Base-by-base conservation (phyloP, 2,329 filamentous ascomycete species). In the Aaosphaeria pasadenensis region DNA sequence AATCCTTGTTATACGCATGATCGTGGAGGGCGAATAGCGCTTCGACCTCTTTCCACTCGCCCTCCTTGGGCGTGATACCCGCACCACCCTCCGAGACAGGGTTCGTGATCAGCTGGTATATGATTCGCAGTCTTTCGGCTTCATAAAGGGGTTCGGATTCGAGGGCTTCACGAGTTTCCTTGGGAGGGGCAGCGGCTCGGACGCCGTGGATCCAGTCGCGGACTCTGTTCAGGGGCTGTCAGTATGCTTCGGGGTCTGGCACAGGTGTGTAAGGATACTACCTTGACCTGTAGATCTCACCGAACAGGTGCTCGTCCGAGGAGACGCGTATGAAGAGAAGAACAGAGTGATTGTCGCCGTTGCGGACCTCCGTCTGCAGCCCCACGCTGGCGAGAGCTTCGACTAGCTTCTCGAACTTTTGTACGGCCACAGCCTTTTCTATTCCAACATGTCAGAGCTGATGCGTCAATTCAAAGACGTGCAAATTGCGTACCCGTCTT, bases 131-230 rank as follows among this genome's bases (percentile, higher is more conserved):
- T 42, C 91, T 82, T 74, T 99, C 94, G 24, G 92, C 89, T 64
- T 95, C 89, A 36, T 86, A 89, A 48, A 96, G 79, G 1, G 91
- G 88, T 57, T 95, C 87, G 11, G 82, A 75, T 49, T 85, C 76
- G 45, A 95, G 81, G 11, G 85, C 81, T 50, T 83, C 77, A 42
- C 80, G 74, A 13, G 89, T 83, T 56, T 95, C 85, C 63, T 84
- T 86, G 47, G 84, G 81, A 0, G 92, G 92, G 33, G 90, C 85
- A 17, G 83, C 81, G 43, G 88, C 81, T 53, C 90, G 86, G 46
- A 96, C 87, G 45, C 91, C 91, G 66, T 94, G 87, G 32, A 97
- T 83, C 90, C 91, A 99, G 72, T 97, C 94, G 66, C 91, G 88
- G 13, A 96, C 85, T 55, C 94, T 88, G 44, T 13, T 49, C 24